These are phyloP conservation scores for Komagataella kurtzmanii DNA, from an alignment of 805 yeast genomes.

Conservation along the genomic window DNA sequence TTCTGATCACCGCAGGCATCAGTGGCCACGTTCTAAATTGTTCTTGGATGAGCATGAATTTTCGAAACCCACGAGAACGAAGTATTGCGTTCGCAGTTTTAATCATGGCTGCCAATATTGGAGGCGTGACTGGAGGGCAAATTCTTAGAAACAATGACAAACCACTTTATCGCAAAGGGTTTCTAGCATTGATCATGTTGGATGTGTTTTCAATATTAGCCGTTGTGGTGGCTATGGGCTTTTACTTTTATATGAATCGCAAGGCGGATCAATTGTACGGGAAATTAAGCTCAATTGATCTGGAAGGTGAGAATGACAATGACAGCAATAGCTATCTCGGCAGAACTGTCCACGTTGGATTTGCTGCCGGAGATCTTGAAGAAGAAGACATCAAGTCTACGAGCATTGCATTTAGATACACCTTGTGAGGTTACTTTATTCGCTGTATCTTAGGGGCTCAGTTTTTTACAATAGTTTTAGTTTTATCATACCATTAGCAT, in stretches of 20 bases:
- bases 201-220: not conserved
- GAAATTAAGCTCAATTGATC: not conserved
- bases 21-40: constrained; percentile 6
- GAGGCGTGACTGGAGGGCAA: constrained; percentile 10
- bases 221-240: not conserved
- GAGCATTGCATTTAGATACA: not conserved
- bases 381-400: not conserved
- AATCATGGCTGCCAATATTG: constrained; percentile 9
- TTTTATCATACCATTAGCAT: too few species aligned
- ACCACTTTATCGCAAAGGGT: constrained; percentile 4
- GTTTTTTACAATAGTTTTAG: too few species aligned
- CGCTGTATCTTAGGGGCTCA: too few species aligned
- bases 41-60: constrained; percentile 7
- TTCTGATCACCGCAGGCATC: not conserved
- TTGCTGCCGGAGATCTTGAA: not conserved
- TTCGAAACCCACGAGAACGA: constrained; percentile 5
- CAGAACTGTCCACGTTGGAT: not conserved
- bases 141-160: constrained; percentile 6
- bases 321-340: not conserved
- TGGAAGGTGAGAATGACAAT: not conserved
- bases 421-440: not conserved
- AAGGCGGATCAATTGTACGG: not conserved
- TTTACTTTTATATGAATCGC: not conserved
- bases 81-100: constrained; percentile 7
- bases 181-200: not conserved